phyloP scores from a whole-genome alignment of 805 yeast species.

The Novakomyces olei region DNA sequence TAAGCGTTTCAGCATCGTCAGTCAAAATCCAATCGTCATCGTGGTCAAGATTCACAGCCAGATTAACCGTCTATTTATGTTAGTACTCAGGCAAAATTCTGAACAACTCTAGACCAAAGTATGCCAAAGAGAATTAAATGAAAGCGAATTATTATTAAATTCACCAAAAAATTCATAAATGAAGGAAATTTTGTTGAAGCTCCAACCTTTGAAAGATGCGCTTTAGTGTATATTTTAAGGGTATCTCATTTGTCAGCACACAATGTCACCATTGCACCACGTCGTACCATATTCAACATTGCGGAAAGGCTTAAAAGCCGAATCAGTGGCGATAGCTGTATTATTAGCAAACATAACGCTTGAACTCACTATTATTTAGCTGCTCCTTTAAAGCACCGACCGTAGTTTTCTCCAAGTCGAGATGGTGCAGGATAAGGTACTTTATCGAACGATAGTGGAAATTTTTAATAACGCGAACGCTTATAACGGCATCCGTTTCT shows the following conservation, averaged over 20 bases:
- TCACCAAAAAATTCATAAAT: too few relatives aligned
- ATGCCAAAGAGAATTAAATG: too few relatives aligned
- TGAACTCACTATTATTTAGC: constrained; percentile 18
- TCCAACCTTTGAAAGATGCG: too few relatives aligned
- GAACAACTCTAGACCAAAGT: too few relatives aligned
- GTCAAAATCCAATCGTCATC: constrained; percentile 50
- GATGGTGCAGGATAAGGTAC: constrained; percentile 43
- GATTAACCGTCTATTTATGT: constrained; percentile 77
- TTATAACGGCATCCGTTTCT: constrained; percentile 45
- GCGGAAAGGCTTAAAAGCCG: neutral
- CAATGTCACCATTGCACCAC: too few relatives aligned
- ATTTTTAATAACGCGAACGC: constrained; percentile 72
- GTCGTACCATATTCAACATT: neutral
- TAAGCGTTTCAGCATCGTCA: constrained; percentile 22
- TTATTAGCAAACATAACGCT: neutral
- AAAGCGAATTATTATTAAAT: too few relatives aligned
- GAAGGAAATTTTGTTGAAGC: too few relatives aligned
- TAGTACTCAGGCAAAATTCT: constrained; percentile 90
- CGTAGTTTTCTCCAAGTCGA: constrained; percentile 49
- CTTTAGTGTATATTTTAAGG: too few relatives aligned
- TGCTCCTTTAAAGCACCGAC: constrained; percentile 39
- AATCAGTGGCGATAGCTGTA: neutral
- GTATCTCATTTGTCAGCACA: constrained; percentile 29
- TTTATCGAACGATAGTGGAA: constrained; percentile 78
- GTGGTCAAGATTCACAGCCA: constrained; percentile 74